Percentiles rank a stretch among this genome's conserved stretches.
Conservation (phyloP, 495 filamentous ascomycete species). For the Cetradonia linearis region DNA sequence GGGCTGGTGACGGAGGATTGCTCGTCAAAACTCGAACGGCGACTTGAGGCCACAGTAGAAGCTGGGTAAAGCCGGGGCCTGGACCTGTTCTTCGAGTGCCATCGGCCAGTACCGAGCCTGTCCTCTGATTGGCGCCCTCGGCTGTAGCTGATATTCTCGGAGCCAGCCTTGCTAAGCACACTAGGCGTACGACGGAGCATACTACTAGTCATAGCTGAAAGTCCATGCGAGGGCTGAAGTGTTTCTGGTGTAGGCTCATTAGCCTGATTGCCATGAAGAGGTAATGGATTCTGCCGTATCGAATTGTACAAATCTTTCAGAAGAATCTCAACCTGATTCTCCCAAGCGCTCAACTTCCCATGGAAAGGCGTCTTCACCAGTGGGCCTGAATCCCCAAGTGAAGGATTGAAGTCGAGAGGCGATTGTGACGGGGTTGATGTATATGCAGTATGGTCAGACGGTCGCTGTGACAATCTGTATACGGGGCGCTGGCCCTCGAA, state of each 20-base stretch:
- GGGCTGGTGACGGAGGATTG: constrained; percentile 86
- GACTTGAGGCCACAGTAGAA: constrained; percentile 78
- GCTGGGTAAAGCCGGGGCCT: constrained; percentile 66
- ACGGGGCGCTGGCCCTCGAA: constrained; percentile 23
- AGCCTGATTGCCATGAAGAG: constrained; percentile 58
- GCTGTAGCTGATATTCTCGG: constrained; percentile 51
- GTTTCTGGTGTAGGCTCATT: constrained; percentile 31
- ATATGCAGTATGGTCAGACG: constrained; percentile 21
- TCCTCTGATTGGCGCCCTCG: constrained; percentile 62
- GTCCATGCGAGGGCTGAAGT: constrained; percentile 35
- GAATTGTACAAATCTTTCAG: constrained; percentile 87
- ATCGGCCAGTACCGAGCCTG: constrained; percentile 56
- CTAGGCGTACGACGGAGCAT: constrained; percentile 80
- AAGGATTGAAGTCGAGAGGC: constrained; percentile 17
- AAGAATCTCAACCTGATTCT: constrained; percentile 76
- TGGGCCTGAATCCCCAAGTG: constrained; percentile 35
- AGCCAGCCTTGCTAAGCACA: constrained; percentile 81
- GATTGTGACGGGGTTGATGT: constrained; percentile 15
- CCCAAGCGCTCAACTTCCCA: constrained; percentile 73
- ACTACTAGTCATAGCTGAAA: constrained; percentile 36
- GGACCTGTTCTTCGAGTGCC: constrained; percentile 77
- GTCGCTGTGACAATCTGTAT: constrained; percentile 21
- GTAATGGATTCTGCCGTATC: constrained; percentile 74
- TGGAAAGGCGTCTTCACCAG: constrained; percentile 71
- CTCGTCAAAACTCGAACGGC: constrained; percentile 80